Percentiles rank a stretch among this genome's conserved stretches.
phyloP scores from a whole-genome alignment of 352 stramenopile genomes.

The Globisporangium takayamanum region DNA sequence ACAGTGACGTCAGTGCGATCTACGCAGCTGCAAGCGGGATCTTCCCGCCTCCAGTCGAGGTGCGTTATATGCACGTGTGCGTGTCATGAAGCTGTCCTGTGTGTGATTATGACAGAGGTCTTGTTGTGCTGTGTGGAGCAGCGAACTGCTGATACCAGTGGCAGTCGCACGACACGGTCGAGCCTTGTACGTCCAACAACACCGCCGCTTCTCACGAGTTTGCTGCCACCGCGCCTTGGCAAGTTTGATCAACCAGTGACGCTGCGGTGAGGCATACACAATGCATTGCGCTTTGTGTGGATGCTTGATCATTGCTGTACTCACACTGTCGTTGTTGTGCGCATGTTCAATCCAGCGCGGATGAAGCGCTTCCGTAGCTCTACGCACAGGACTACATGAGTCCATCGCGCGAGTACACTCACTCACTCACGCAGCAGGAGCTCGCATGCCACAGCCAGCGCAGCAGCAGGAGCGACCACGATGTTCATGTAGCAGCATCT shows the following conservation, averaged over 20 bases:
- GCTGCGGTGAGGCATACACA: slow-evolving; percentile 3
- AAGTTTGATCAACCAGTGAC: slow-evolving; percentile 10
- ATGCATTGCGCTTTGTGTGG: background rate
- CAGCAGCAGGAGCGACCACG: too few species aligned
- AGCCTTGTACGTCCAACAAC: background rate
- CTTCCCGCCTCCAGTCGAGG: slow-evolving; percentile 5
- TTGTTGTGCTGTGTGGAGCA: background rate
- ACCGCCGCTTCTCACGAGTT: background rate
- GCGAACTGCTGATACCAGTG: background rate
- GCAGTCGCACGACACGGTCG: background rate
- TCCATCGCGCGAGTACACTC: too few species aligned
- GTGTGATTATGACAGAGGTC: background rate
- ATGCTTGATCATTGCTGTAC: background rate
- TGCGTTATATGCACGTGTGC: slow-evolving; percentile 1
- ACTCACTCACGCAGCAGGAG: too few species aligned
- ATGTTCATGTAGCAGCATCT: too few species aligned
- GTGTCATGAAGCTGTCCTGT: background rate
- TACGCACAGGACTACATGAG: too few species aligned
- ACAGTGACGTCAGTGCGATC: slow-evolving; percentile 19
- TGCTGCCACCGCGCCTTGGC: slow-evolving; percentile 6
- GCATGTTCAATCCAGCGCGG: too few species aligned
- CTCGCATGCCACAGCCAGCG: too few species aligned
- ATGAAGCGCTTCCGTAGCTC: too few species aligned
- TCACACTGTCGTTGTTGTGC: too few species aligned
- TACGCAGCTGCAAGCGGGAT: slow-evolving; percentile 24